phyloP scores from a whole-genome alignment of 2,329 filamentous ascomycete genomes.

The Epichloe uncinata region DNA sequence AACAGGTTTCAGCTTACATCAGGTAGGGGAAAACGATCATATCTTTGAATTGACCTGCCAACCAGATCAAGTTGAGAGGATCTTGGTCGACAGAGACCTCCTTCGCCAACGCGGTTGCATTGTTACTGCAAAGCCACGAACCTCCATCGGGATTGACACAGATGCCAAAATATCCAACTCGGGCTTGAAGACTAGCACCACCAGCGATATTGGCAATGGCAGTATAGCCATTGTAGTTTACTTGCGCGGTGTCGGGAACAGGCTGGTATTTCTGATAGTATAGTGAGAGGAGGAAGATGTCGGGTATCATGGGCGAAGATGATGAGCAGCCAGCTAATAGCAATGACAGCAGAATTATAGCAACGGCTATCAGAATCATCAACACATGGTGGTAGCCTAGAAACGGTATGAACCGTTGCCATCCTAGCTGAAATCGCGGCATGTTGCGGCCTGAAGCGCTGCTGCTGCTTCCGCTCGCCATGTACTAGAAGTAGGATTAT shows the following conservation, averaged over 20 bases:
- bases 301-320: slow-evolving; percentile 84
- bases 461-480: slow-evolving; percentile 12
- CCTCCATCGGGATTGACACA: slow-evolving; percentile 88
- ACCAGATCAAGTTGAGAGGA: slow-evolving; percentile 92
- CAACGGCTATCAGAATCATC: slow-evolving; percentile 90
- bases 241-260: slow-evolving; percentile 70
- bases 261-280: slow-evolving; percentile 87
- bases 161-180: slow-evolving; percentile 96
- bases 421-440: slow-evolving; percentile 32
- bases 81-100: slow-evolving; percentile 85
- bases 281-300: slow-evolving; percentile 95
- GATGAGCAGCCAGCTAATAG: slow-evolving; percentile 92
- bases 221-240: slow-evolving; percentile 74
- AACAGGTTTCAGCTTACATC: slow-evolving; percentile 45
- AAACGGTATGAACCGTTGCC: slow-evolving; percentile 54
- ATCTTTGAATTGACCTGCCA: slow-evolving; percentile 94
- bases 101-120: slow-evolving; percentile 83
- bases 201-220: slow-evolving; percentile 87
- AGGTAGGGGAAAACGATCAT: slow-evolving; percentile 97
- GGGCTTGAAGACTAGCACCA: slow-evolving; percentile 68
- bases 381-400: slow-evolving; percentile 73
- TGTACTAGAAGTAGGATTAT: background rate
- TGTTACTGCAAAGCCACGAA: slow-evolving; percentile 90
- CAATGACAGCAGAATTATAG: slow-evolving; percentile 87
- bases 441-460: slow-evolving; percentile 13